These are phyloP conservation scores for sunflower (Helianthus annuus) DNA, from an alignment of 129 eudicot genomes.

Conservation along the genomic window DNA sequence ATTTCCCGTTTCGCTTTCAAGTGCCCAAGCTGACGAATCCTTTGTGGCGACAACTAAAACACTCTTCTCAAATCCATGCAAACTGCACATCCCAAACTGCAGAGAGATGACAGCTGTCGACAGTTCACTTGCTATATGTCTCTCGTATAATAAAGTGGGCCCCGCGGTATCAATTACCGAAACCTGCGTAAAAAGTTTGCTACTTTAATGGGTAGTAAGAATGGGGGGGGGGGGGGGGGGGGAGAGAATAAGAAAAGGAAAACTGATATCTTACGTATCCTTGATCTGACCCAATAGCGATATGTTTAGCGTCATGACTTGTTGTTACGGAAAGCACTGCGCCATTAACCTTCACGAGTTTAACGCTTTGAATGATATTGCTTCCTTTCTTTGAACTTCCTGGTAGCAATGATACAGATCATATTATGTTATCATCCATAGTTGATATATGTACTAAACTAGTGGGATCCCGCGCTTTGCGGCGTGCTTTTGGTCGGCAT, in stretches of 20 bases:
- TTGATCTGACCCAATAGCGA: constrained; percentile 92
- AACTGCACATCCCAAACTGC: constrained; percentile 67
- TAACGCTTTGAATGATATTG: constrained; percentile 61
- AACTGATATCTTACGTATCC: constrained; percentile 66
- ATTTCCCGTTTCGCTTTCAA: constrained; percentile 89
- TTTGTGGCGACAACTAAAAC: constrained; percentile 62
- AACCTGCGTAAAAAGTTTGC: constrained; percentile 47
- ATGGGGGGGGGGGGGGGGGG: no score
- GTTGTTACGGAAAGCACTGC: constrained; percentile 50
- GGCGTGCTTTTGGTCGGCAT: no score
- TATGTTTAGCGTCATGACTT: constrained; percentile 49
- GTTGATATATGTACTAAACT: not conserved
- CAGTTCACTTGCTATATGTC: constrained; percentile 70
- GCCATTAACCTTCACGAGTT: constrained; percentile 72
- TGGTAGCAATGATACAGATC: constrained; percentile 28
- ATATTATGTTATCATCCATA: not conserved
- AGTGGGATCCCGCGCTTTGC: no score
- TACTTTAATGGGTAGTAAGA: not conserved
- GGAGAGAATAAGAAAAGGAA: not conserved
- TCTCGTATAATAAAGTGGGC: constrained; percentile 56
- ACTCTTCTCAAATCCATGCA: constrained; percentile 91
- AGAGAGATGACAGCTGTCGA: constrained; percentile 68
- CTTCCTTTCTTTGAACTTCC: constrained; percentile 94
- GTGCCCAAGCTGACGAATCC: constrained; percentile 83
- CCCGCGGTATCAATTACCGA: constrained; percentile 70